Conservation (phyloP, 768 basidiomycete species). For the Mycena pura region DNA sequence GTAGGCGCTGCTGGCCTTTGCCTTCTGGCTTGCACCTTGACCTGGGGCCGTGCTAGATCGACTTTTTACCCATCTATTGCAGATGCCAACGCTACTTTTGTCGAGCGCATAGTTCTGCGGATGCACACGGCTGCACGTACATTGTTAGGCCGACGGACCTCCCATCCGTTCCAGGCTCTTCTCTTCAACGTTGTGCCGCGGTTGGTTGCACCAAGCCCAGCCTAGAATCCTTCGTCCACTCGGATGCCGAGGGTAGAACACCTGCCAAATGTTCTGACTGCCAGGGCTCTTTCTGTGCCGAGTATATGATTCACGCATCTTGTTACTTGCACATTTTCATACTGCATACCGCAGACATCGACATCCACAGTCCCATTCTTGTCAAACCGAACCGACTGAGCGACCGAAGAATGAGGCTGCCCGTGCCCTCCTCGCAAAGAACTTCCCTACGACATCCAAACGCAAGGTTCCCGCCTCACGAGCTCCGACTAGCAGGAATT, state of each 20-base stretch:
- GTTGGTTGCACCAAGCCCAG: constrained; percentile 60
- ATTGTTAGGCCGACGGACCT: constrained; percentile 48
- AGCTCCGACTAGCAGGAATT: constrained; percentile 41
- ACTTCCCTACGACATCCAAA: constrained; percentile 47
- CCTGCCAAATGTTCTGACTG: constrained; percentile 60
- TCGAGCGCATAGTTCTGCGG: constrained; percentile 63
- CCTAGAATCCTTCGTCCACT: constrained; percentile 49
- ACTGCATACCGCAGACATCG: constrained; percentile 62
- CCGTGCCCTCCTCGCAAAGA: constrained; percentile 58
- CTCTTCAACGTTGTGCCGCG: constrained; percentile 57
- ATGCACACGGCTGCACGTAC: constrained; percentile 71
- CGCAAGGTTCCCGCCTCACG: constrained; percentile 29
- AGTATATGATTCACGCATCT: constrained; percentile 46
- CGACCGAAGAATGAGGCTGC: constrained; percentile 53
- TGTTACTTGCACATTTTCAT: constrained; percentile 16
- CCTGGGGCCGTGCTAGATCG: too few relatives aligned
- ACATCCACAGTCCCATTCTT: constrained; percentile 66
- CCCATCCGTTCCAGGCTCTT: constrained; percentile 6
- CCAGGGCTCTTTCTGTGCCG: constrained; percentile 64
- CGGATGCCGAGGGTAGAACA: constrained; percentile 32
- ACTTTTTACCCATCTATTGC: constrained; percentile 83
- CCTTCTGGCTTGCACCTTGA: too few relatives aligned
- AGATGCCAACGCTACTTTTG: constrained; percentile 67
- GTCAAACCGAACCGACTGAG: constrained; percentile 38
- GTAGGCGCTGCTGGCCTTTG: too few relatives aligned